A percentile compares a stretch with the other conserved stretches of the same genome.
These are phyloP conservation scores for Platanthera zijinensis DNA, from an alignment of 106 monocot species.

Conservation along the genomic window DNA sequence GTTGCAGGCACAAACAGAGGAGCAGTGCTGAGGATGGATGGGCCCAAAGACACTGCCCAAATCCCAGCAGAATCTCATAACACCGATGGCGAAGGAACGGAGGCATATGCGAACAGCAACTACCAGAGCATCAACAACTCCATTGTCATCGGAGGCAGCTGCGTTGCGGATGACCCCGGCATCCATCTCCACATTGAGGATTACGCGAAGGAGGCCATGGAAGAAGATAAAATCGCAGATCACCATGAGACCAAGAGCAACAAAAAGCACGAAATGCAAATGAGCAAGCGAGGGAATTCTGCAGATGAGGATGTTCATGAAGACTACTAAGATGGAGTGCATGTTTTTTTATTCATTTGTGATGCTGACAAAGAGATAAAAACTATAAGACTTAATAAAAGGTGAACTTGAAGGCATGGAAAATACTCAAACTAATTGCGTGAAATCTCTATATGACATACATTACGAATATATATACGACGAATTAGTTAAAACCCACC, in stretches of 20 bases:
- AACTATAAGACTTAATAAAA: neutral
- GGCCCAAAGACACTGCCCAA: neutral
- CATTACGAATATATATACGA: neutral
- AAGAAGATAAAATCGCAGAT: conserved; percentile 1
- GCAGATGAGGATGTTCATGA: neutral
- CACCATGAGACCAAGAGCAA: conserved; percentile 7
- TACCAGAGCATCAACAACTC: conserved; percentile 59
- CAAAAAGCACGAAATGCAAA: conserved; percentile 1
- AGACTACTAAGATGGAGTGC: neutral
- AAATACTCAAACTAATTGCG: neutral
- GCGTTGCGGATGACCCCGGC: conserved; percentile 42
- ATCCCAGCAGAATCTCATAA: neutral
- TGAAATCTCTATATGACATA: neutral
- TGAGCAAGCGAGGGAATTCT: neutral
- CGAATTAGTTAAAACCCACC: too few relatives aligned
- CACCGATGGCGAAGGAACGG: conserved; percentile 6
- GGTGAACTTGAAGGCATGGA: neutral
- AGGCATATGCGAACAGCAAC: conserved; percentile 49
- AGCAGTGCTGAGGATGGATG: conserved; percentile 31
- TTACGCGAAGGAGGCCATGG: conserved; percentile 9
- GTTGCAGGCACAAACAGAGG: conserved; percentile 45
- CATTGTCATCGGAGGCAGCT: conserved; percentile 35
- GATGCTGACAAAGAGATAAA: neutral
- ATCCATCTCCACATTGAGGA: conserved; percentile 27
- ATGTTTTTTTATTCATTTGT: neutral